A percentile compares a stretch with the other conserved stretches of the same genome.
Conservation (phyloP, 805 yeast species). For the Teunomyces kruisii region DNA sequence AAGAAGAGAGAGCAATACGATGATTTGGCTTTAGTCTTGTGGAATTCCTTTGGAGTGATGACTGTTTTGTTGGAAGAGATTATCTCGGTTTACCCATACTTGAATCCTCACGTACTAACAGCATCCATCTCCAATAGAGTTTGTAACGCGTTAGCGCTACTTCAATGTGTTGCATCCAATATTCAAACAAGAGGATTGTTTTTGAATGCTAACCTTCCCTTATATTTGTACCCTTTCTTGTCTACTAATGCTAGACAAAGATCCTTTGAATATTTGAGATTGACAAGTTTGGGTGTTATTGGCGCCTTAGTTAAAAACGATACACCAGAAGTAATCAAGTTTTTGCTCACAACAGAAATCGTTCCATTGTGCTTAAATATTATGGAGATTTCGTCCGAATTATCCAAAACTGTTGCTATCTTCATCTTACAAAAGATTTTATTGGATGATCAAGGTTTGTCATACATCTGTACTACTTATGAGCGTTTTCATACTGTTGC, state of each 20-base stretch:
- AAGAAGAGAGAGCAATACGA: constrained; percentile 93
- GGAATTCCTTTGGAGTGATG: constrained; percentile 98
- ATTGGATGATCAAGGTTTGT: constrained; percentile 86
- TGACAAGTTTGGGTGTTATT: constrained; percentile 92
- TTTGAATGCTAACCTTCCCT: constrained; percentile 85
- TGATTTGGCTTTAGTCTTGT: constrained; percentile 85
- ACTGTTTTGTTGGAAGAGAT: constrained; percentile 87
- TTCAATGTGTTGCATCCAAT: constrained; percentile 97
- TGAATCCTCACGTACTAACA: constrained; percentile 82
- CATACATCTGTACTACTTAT: constrained; percentile 91
- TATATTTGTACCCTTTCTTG: constrained; percentile 89
- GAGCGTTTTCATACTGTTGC: constrained; percentile 95
- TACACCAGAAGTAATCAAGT: constrained; percentile 90
- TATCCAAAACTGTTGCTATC: constrained; percentile 94
- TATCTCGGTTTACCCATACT: constrained; percentile 82
- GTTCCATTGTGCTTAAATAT: constrained; percentile 92
- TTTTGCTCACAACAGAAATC: constrained; percentile 90
- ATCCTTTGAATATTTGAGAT: constrained; percentile 88
- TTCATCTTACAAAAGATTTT: constrained; percentile 92
- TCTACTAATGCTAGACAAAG: constrained; percentile 89
- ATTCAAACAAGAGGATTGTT: constrained; percentile 84
- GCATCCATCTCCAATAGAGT: constrained; percentile 90
- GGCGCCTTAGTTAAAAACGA: constrained; percentile 97
- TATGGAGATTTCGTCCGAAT: constrained; percentile 92
- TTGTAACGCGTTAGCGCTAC: constrained; percentile 89